Conservation (phyloP, 1,284 basidiomycete species). For the Anthracocystis walkeri region DNA sequence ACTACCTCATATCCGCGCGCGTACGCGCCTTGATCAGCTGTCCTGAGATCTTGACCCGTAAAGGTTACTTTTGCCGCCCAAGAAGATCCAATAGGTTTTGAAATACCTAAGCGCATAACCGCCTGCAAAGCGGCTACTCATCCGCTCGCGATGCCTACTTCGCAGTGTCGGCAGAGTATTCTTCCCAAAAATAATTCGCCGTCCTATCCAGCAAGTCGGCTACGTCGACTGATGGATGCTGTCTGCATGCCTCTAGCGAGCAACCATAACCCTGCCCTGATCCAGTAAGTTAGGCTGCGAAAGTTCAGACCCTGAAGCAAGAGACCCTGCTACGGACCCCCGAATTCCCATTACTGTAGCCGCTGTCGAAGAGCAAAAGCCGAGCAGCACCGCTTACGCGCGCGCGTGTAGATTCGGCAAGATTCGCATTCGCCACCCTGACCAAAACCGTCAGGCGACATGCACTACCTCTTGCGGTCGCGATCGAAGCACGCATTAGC, state of each 20-base stretch:
- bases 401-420: constrained; percentile 4
- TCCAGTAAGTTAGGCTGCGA: background rate
- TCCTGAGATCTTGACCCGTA: too few species aligned
- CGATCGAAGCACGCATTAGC: constrained; percentile 12
- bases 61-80: too few species aligned
- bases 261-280: too few species aligned
- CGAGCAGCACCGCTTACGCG: background rate
- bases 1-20: background rate
- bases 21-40: background rate
- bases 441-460: background rate
- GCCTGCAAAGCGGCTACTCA: too few species aligned
- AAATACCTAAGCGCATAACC: too few species aligned
- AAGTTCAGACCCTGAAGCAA: background rate
- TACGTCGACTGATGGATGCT: too few species aligned
- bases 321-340: constrained; percentile 4
- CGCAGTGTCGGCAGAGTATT: too few species aligned
- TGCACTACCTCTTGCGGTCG: background rate
- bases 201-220: too few species aligned
- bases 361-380: background rate
- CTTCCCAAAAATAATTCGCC: too few species aligned
- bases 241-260: too few species aligned
- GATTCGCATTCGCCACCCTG: background rate
- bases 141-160: too few species aligned
- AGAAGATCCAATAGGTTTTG: too few species aligned
- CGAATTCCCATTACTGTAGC: background rate